phyloP scores from a whole-genome alignment of 2,329 filamentous ascomycete genomes.

The Trematosphaeria pertusa region DNA sequence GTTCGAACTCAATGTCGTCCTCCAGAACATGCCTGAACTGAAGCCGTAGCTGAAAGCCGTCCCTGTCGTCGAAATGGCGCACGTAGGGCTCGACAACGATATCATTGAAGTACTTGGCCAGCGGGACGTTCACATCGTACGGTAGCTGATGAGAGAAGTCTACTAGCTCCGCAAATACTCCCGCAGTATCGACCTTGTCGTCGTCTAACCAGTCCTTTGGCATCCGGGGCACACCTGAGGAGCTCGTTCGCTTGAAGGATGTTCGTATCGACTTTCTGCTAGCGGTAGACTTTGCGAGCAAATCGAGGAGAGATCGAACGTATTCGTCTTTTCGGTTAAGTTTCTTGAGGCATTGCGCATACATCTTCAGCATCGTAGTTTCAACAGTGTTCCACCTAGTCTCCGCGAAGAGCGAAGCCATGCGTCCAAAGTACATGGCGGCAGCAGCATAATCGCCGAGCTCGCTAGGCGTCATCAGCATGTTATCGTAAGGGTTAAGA shows the following conservation, averaged over 20 bases:
- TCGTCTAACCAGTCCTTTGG: conserved; percentile 47
- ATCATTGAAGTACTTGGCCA: conserved; percentile 76
- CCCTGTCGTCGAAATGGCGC: conserved; percentile 71
- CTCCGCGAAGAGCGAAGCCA: conserved; percentile 79
- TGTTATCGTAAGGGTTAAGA: not conserved
- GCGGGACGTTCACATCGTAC: conserved; percentile 70
- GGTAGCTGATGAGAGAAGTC: conserved; percentile 58
- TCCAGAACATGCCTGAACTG: conserved; percentile 74
- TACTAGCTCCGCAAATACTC: conserved; percentile 53
- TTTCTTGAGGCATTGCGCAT: conserved; percentile 80
- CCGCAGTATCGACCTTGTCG: conserved; percentile 46
- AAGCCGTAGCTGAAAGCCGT: conserved; percentile 76
- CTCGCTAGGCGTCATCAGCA: conserved; percentile 49
- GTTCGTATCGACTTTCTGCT: conserved; percentile 36
- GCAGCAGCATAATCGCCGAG: conserved; percentile 76
- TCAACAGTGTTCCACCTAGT: conserved; percentile 82
- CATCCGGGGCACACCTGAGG: conserved; percentile 6
- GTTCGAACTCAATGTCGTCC: conserved; percentile 71
- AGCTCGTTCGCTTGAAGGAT: conserved; percentile 24
- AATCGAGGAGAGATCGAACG: conserved; percentile 74
- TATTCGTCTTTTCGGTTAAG: conserved; percentile 81
- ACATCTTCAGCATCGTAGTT: conserved; percentile 83
- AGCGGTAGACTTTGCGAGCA: conserved; percentile 70
- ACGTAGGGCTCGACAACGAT: conserved; percentile 73
- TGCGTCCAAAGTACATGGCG: conserved; percentile 76